Conservation (phyloP, 2,329 filamentous ascomycete genomes). For the Aspergillus intermedius region DNA sequence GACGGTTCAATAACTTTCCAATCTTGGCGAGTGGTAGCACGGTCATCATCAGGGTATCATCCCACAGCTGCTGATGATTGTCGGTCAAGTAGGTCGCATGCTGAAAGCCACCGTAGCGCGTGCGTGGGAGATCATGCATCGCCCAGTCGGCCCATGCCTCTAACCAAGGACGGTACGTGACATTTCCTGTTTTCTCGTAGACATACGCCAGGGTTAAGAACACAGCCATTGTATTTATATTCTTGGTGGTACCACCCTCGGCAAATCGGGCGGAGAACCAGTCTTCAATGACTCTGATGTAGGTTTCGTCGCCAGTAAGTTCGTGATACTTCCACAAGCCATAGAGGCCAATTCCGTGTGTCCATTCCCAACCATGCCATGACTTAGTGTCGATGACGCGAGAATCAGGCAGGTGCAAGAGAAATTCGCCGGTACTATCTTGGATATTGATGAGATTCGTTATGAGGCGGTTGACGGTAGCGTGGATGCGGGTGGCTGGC, state of each 20-base stretch:
- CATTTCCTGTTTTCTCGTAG: slow-evolving; percentile 67
- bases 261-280: slow-evolving; percentile 67
- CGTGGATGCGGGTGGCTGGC: slow-evolving; percentile 39
- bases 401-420: slow-evolving; percentile 64
- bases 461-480: slow-evolving; percentile 61
- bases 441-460: slow-evolving; percentile 70
- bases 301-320: slow-evolving; percentile 56
- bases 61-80: slow-evolving; percentile 73
- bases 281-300: slow-evolving; percentile 60
- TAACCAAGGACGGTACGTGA: slow-evolving; percentile 67
- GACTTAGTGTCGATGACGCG: slow-evolving; percentile 77
- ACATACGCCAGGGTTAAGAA: slow-evolving; percentile 69
- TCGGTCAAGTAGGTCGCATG: slow-evolving; percentile 66
- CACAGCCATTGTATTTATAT: slow-evolving; percentile 78
- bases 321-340: slow-evolving; percentile 78
- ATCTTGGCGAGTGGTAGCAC: slow-evolving; percentile 76
- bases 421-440: slow-evolving; percentile 67
- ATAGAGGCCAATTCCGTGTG: slow-evolving; percentile 72
- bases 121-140: slow-evolving; percentile 67
- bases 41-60: slow-evolving; percentile 85
- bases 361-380: slow-evolving; percentile 72
- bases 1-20: slow-evolving; percentile 61
- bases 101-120: slow-evolving; percentile 65
- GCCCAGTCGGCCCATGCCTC: slow-evolving; percentile 79
- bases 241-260: slow-evolving; percentile 69